phyloP scores from a whole-genome alignment of 495 filamentous ascomycete genomes.

The Hypoxylon trugodes region DNA sequence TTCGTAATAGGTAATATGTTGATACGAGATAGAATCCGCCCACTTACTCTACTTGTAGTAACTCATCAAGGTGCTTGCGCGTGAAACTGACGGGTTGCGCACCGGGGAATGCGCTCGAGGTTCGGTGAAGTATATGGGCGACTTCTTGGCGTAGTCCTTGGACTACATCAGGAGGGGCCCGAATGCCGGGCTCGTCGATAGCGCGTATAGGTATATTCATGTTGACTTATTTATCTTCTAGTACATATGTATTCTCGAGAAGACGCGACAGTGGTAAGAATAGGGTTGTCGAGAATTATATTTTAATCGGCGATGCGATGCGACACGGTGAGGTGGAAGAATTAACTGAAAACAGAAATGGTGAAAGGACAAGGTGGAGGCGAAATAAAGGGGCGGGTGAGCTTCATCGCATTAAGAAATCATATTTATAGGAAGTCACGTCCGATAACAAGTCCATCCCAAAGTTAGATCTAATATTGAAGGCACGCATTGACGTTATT shows the following conservation, averaged over 20 bases:
- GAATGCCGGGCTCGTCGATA: conserved; percentile 70
- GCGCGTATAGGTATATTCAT: conserved; percentile 46
- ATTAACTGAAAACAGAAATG: conserved; percentile 11
- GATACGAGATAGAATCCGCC: not conserved
- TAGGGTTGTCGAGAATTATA: conserved; percentile 1
- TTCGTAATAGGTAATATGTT: not conserved
- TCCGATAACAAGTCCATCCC: conserved; percentile 23
- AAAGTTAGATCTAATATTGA: conserved; percentile 2
- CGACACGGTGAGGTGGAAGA: conserved; percentile 5
- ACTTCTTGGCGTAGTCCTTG: conserved; percentile 75
- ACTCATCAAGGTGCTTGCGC: conserved; percentile 75
- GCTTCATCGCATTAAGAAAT: conserved; percentile 20
- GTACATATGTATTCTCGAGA: too few species aligned
- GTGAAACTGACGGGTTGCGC: conserved; percentile 95
- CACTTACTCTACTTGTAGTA: conserved; percentile 75
- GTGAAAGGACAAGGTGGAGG: not conserved
- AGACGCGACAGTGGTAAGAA: too few species aligned
- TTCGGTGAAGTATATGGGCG: conserved; percentile 74
- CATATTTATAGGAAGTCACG: conserved; percentile 19
- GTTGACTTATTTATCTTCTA: too few species aligned
- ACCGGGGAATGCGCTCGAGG: conserved; percentile 77
- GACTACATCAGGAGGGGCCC: conserved; percentile 65
- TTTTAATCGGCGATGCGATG: conserved; percentile 12
- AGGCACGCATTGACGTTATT: conserved; percentile 6
- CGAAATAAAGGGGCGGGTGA: not conserved